phyloP scores from a whole-genome alignment of 2,329 filamentous ascomycete genomes.

The Teratosphaeria gauchensis region DNA sequence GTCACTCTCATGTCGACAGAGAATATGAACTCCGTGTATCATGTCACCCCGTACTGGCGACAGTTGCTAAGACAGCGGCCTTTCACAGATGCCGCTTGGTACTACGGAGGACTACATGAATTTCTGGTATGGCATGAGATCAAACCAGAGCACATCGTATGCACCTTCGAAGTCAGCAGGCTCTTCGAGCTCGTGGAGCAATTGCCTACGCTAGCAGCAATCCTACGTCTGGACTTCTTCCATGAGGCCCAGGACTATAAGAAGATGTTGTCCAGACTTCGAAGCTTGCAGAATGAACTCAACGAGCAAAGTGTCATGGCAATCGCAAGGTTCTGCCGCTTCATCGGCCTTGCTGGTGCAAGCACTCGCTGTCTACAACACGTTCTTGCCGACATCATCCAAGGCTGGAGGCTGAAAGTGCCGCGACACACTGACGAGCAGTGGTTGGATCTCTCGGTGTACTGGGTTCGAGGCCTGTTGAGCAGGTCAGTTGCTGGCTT shows the following conservation, averaged over 20 bases:
- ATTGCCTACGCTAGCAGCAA: background rate
- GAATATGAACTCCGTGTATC: background rate
- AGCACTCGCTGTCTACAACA: background rate
- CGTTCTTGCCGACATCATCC: background rate
- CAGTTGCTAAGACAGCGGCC: background rate
- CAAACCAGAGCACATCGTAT: background rate
- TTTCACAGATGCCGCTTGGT: background rate
- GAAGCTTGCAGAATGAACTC: background rate
- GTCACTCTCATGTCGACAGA: background rate
- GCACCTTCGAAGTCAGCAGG: background rate
- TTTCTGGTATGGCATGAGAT: background rate
- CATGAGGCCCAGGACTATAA: background rate
- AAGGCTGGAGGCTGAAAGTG: background rate
- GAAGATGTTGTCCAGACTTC: background rate
- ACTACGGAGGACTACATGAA: background rate
- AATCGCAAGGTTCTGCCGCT: background rate
- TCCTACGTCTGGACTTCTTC: background rate
- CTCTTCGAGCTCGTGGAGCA: background rate
- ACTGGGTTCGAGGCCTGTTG: background rate
- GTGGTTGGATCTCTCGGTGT: background rate
- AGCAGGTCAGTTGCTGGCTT: background rate
- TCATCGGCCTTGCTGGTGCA: background rate
- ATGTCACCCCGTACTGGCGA: background rate
- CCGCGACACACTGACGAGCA: background rate
- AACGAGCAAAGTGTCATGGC: background rate